Evolutionary conservation across 2,329 filamentous ascomycete genomes (phyloP).

Genomic region (Periconia sp.): DNA sequence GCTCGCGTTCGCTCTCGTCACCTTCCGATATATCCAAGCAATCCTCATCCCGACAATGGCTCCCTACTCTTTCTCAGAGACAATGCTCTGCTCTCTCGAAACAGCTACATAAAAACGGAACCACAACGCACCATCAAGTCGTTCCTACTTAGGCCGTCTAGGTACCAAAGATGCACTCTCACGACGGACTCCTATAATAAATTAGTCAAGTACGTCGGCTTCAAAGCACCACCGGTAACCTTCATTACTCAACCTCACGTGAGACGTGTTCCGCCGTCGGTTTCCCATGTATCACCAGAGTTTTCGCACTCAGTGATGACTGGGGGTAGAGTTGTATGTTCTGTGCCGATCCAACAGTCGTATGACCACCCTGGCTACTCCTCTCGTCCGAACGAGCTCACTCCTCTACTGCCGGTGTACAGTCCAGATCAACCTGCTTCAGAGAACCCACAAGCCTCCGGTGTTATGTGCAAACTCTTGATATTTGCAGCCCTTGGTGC

Average conservation of each 20-base stretch:
- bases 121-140: neutral
- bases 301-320: neutral
- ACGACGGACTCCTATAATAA: neutral
- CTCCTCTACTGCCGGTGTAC: neutral
- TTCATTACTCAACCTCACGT: neutral
- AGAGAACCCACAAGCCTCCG: neutral
- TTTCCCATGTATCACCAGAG: neutral
- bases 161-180: neutral
- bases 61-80: conserved; percentile 5
- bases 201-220: neutral
- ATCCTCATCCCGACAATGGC: conserved; percentile 8
- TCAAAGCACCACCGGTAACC: neutral
- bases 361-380: neutral
- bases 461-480: too few relatives aligned
- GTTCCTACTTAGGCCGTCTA: neutral
- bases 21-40: conserved; percentile 11
- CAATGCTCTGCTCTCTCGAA: conserved; percentile 3
- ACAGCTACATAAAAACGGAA: conserved; percentile 10
- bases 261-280: neutral
- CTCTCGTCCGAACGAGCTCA: neutral
- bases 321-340: neutral
- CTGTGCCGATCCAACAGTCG: neutral
- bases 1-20: neutral
- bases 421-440: neutral
- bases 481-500: too few relatives aligned